A percentile compares a stretch with the other conserved stretches of the same genome.
Evolutionary conservation across 1,139 yeast species (phyloP).

Genomic region (Geotrichum cucujoidarum): DNA sequence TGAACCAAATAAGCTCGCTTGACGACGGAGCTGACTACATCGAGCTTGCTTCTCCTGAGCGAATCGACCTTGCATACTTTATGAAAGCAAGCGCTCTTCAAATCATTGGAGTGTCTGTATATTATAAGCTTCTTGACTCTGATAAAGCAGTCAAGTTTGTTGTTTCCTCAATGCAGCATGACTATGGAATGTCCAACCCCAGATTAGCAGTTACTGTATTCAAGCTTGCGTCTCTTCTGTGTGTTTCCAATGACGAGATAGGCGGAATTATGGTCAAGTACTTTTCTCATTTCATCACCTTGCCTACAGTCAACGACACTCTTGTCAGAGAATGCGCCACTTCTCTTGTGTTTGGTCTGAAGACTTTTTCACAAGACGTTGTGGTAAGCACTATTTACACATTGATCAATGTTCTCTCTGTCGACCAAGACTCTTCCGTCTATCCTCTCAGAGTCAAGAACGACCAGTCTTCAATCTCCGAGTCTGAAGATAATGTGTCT

Average conservation of each 20-base stretch:
- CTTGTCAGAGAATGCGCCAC: conserved; percentile 37
- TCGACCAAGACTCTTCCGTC: conserved; percentile 42
- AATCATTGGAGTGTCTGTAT: conserved; percentile 41
- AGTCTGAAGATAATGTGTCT: conserved; percentile 31
- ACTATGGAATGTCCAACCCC: conserved; percentile 30
- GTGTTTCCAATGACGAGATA: conserved; percentile 39
- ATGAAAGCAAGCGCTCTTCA: conserved; percentile 45
- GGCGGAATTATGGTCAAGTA: conserved; percentile 32
- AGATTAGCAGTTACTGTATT: conserved; percentile 46
- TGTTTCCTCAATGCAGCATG: conserved; percentile 36
- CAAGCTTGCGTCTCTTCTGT: conserved; percentile 53
- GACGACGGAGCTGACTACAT: conserved; percentile 45
- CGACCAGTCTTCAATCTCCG: conserved; percentile 7
- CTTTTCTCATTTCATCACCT: conserved; percentile 41
- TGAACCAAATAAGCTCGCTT: conserved; percentile 34
- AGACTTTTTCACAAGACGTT: conserved; percentile 62
- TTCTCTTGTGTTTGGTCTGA: conserved; percentile 43
- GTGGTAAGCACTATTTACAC: conserved; percentile 85
- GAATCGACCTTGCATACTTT: conserved; percentile 41
- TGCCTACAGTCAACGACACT: conserved; percentile 35
- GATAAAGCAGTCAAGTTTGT: conserved; percentile 36
- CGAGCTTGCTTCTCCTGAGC: conserved; percentile 40
- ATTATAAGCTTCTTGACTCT: conserved; percentile 31
- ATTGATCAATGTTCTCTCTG: conserved; percentile 65
- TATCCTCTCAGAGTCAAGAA: conserved; percentile 28